Evolutionary conservation across 257 asterid species (phyloP).

Genomic region (Primulina huaijiensis): DNA sequence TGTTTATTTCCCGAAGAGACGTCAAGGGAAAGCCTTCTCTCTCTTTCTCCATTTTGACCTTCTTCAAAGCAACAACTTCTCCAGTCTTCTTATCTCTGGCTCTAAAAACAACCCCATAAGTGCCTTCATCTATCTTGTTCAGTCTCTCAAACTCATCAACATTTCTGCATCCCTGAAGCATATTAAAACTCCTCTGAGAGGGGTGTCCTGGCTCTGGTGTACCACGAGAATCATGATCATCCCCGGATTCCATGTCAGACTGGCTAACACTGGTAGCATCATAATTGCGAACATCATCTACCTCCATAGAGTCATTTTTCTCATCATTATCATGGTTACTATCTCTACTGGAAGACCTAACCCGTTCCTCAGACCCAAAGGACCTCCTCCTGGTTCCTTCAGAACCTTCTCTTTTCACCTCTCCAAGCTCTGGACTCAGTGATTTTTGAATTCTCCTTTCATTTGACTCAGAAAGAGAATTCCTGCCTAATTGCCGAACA

Average conservation of each 20-base stretch:
- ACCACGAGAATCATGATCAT: slow-evolving; percentile 41
- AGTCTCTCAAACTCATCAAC: slow-evolving; percentile 82
- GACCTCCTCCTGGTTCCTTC: slow-evolving; percentile 53
- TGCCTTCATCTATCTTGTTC: slow-evolving; percentile 89
- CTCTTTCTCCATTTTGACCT: slow-evolving; percentile 87
- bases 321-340: slow-evolving; percentile 40
- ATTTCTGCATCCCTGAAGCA: slow-evolving; percentile 91
- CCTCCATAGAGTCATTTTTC: slow-evolving; percentile 44
- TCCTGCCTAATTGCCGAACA: slow-evolving; percentile 34
- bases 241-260: slow-evolving; percentile 55
- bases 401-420: slow-evolving; percentile 49
- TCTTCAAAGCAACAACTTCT: slow-evolving; percentile 86
- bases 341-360: slow-evolving; percentile 68
- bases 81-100: slow-evolving; percentile 83
- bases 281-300: slow-evolving; percentile 37
- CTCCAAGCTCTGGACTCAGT: slow-evolving; percentile 55
- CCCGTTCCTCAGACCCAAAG: slow-evolving; percentile 54
- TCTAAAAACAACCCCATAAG: slow-evolving; percentile 81
- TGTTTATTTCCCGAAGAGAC: slow-evolving; percentile 77
- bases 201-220: slow-evolving; percentile 37
- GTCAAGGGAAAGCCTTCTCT: slow-evolving; percentile 89
- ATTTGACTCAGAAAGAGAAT: slow-evolving; percentile 38
- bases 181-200: slow-evolving; percentile 61
- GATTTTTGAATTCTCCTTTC: slow-evolving; percentile 51
- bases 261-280: slow-evolving; percentile 40